Percentiles rank a stretch among this genome's conserved stretches.
These are phyloP conservation scores for Suillus discolor DNA, from an alignment of 768 basidiomycete genomes.

Conservation along the genomic window DNA sequence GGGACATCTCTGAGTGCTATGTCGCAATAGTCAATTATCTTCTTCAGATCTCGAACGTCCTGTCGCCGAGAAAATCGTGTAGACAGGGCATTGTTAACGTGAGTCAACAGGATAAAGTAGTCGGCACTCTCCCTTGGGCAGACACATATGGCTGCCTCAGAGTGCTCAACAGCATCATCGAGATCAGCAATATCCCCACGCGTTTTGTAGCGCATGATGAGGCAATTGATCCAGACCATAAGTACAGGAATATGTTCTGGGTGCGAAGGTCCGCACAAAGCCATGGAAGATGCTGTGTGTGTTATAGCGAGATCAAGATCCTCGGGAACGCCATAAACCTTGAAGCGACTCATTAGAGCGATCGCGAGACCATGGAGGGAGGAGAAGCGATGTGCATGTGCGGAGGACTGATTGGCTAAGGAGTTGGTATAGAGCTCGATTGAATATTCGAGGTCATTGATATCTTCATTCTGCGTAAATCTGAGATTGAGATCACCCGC, in stretches of 20 bases:
- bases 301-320: constrained; percentile 23
- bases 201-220: constrained; percentile 17
- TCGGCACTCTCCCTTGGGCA: neutral
- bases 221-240: constrained; percentile 7
- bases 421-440: constrained; percentile 24
- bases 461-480: constrained; percentile 13
- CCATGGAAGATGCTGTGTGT: constrained; percentile 17
- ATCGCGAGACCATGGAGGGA: constrained; percentile 20
- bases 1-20: constrained; percentile 12
- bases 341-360: constrained; percentile 14
- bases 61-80: constrained; percentile 12
- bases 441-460: constrained; percentile 24
- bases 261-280: constrained; percentile 13
- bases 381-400: constrained; percentile 10
- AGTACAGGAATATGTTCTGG: constrained; percentile 5
- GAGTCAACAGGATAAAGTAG: neutral
- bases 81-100: constrained; percentile 1
- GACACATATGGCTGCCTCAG: constrained; percentile 20
- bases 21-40: constrained; percentile 25
- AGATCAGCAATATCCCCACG: constrained; percentile 21
- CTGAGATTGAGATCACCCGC: constrained; percentile 22
- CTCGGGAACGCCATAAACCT: constrained; percentile 8
- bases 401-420: constrained; percentile 16
- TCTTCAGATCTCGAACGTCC: constrained; percentile 19
- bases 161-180: constrained; percentile 16